Evolutionary conservation across 139 green algal genomes (phyloP).

Genomic region (Edaphochlamys debaryana): DNA sequence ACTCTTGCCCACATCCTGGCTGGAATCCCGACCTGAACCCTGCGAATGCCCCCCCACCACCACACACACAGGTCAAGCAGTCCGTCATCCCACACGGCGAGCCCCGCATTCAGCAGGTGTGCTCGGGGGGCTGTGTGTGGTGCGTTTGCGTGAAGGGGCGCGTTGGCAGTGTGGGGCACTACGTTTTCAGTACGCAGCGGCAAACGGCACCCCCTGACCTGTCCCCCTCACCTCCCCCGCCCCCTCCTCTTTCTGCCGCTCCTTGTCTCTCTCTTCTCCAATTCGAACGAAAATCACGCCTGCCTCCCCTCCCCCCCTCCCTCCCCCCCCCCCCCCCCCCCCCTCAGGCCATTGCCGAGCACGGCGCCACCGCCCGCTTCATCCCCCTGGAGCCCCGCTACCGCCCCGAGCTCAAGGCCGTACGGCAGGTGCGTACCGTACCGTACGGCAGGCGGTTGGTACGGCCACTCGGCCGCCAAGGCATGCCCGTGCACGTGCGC

Average conservation of each 20-base stretch:
- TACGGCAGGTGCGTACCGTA: background rate
- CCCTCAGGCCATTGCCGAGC: constrained; percentile 21
- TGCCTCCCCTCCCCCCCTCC: too few species aligned
- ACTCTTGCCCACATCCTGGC: too few species aligned
- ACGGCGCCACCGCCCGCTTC: constrained; percentile 20
- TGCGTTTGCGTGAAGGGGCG: background rate
- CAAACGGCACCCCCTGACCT: too few species aligned
- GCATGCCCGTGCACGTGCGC: background rate
- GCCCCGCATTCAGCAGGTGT: constrained; percentile 67
- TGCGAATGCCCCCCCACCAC: background rate
- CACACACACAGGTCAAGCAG: constrained; percentile 69
- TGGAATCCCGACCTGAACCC: too few species aligned
- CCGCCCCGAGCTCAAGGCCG: background rate
- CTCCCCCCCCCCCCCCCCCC: too few species aligned
- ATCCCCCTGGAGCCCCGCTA: constrained; percentile 46
- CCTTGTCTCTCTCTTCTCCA: too few species aligned
- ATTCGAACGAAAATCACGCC: too few species aligned
- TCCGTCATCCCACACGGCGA: constrained; percentile 71
- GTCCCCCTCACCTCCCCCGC: too few species aligned
- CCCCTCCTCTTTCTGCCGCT: too few species aligned
- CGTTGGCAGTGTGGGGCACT: too few species aligned
- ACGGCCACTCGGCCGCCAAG: too few species aligned
- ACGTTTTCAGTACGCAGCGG: too few species aligned
- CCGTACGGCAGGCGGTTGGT: background rate
- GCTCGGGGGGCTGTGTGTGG: background rate